phyloP scores from a whole-genome alignment of 2,329 filamentous ascomycete species.

The Aspergillus pseudonomiae region DNA sequence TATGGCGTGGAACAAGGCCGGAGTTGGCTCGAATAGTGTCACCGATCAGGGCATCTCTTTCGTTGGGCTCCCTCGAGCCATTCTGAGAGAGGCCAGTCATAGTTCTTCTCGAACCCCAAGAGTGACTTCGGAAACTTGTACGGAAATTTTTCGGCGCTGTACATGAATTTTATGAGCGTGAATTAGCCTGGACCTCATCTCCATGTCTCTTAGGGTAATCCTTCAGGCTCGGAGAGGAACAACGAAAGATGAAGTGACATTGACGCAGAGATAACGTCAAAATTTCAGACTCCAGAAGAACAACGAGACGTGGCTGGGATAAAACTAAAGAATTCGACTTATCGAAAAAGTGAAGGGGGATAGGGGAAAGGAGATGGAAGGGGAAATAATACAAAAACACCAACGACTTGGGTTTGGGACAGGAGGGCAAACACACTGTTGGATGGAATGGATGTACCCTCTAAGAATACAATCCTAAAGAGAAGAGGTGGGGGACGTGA shows the following conservation, averaged over 20 bases:
- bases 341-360: background rate
- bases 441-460: background rate
- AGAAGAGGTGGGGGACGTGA: conserved; percentile 2
- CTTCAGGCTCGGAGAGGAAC: background rate
- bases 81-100: conserved; percentile 36
- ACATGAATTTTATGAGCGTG: background rate
- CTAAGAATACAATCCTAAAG: background rate
- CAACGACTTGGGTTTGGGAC: background rate
- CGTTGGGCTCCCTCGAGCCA: conserved; percentile 34
- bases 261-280: background rate
- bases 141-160: conserved; percentile 33
- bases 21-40: conserved; percentile 23
- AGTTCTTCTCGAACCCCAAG: conserved; percentile 30
- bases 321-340: background rate
- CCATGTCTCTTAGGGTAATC: background rate
- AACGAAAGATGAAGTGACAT: background rate
- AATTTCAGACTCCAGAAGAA: background rate
- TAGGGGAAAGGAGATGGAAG: conserved; percentile 4
- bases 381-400: background rate
- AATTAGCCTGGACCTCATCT: conserved; percentile 12
- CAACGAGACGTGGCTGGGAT: background rate
- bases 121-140: conserved; percentile 33
- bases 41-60: conserved; percentile 39
- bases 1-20: conserved; percentile 30
- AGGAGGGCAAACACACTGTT: background rate